Evolutionary conservation across 768 basidiomycete genomes (phyloP), one percentile per base, ranked within the genome.

Genomic region (Cystobasidium tubakii): DNA sequence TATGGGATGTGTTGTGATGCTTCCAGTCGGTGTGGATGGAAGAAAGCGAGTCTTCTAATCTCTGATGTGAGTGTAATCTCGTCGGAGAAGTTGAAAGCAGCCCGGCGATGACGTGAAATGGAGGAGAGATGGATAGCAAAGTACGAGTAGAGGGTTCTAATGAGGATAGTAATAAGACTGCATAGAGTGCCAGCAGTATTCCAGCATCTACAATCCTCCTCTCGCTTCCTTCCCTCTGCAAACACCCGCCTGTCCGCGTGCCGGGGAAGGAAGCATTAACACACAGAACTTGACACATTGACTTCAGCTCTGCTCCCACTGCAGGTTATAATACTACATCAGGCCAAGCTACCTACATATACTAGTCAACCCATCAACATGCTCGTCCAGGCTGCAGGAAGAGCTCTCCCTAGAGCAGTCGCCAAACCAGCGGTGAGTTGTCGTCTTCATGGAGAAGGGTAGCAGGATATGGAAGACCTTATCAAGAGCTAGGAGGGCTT

Each of bases 391-490:
- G 43, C 66, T 46, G 66, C 66, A 43, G 27, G 42, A 36, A 43
- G 29, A 25, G 29, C 46, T 27, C 42, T 67, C 21, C 66, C 66
- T 17, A 67, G 66, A 54, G 66, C 50, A 31, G 66, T 39, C 39
- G 39, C 50, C 12, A 67, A 67, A 60, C 57, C 57, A 60, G 33
- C 29, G 43, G 66, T 67, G 66, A 46, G 50, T 53, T 25, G n/a
- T n/a, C n/a, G n/a, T n/a, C n/a, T n/a, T n/a, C n/a, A n/a, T n/a
- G n/a, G n/a, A n/a, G n/a, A n/a, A n/a, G n/a, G n/a, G n/a, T n/a
- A n/a, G n/a, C n/a, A n/a, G n/a, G n/a, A n/a, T n/a, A n/a, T n/a
- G n/a, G n/a, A n/a, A n/a, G n/a, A n/a, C n/a, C n/a, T n/a, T n/a
- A n/a, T n/a, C n/a, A n/a, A n/a, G n/a, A n/a, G n/a, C n/a, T n/a